Percentiles rank a stretch among this genome's conserved stretches.
phyloP scores from a whole-genome alignment of 73 alveolate genomes.

The Tetrahymena malaccensis region DNA sequence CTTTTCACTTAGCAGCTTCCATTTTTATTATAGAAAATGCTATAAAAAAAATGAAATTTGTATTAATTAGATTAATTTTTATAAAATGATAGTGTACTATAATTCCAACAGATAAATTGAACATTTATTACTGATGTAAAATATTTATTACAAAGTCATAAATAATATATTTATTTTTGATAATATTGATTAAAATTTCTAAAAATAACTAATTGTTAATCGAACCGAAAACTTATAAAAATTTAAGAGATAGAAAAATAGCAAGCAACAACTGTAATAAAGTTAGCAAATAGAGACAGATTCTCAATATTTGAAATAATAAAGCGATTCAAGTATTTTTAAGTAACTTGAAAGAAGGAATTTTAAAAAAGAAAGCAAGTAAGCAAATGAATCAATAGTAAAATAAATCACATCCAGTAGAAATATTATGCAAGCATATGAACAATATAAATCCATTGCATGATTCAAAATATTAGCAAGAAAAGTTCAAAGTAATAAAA shows the following conservation, averaged over 20 bases:
- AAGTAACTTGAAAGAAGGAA: too few species aligned
- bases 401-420: not conserved
- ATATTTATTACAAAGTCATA: too few species aligned
- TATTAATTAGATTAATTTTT: too few species aligned
- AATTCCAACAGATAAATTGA: not conserved
- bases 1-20: too few species aligned
- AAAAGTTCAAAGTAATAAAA: not conserved
- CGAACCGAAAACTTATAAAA: not conserved
- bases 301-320: not conserved
- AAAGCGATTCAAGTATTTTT: not conserved
- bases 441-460: not conserved
- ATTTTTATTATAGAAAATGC: too few species aligned
- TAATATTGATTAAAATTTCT: not conserved
- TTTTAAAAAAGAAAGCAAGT: not conserved
- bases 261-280: not conserved
- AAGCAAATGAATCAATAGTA: not conserved
- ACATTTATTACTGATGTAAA: not conserved
- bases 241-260: not conserved
- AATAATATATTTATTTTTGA: not conserved
- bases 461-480: not conserved
- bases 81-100: too few species aligned
- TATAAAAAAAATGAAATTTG: not conserved
- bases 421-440: not conserved
- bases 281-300: not conserved
- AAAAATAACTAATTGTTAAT: not conserved